These are phyloP conservation scores for Scortechinia acanthostroma DNA, from an alignment of 2,329 filamentous ascomycete species.

Conservation along the genomic window DNA sequence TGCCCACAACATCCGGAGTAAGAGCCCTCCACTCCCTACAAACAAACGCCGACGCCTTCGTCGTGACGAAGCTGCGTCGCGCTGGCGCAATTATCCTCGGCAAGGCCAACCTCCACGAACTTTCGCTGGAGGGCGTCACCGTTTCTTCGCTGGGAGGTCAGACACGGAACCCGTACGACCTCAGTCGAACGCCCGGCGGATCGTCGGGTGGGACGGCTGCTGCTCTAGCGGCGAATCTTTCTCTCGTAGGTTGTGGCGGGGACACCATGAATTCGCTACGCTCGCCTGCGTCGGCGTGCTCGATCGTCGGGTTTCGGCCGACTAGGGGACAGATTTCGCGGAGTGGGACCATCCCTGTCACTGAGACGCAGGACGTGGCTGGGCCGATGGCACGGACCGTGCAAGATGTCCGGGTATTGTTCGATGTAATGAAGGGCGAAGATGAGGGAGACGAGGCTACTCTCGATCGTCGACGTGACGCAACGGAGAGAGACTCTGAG, in stretches of 20 bases:
- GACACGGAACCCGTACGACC: constrained; percentile 42
- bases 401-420: constrained; percentile 33
- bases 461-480: no score
- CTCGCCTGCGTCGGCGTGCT: constrained; percentile 54
- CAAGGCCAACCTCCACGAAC: background rate
- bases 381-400: constrained; percentile 43
- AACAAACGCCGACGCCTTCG: background rate
- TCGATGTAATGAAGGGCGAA: background rate
- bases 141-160: background rate
- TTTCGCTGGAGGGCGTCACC: background rate
- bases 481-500: no score
- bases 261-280: constrained; percentile 57
- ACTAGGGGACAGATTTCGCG: constrained; percentile 41
- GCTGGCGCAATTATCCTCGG: background rate
- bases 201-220: constrained; percentile 63
- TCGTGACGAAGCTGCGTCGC: background rate
- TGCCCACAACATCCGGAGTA: background rate
- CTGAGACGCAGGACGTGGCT: constrained; percentile 44
- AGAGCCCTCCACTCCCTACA: background rate
- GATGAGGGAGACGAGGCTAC: no score
- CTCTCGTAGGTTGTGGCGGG: constrained; percentile 47
- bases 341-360: constrained; percentile 44
- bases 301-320: constrained; percentile 50
- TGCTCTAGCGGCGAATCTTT: constrained; percentile 55
- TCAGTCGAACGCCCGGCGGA: constrained; percentile 50